These are phyloP conservation scores for Monilinia aucupariae DNA, from an alignment of 2,329 filamentous ascomycete species.

Conservation along the genomic window DNA sequence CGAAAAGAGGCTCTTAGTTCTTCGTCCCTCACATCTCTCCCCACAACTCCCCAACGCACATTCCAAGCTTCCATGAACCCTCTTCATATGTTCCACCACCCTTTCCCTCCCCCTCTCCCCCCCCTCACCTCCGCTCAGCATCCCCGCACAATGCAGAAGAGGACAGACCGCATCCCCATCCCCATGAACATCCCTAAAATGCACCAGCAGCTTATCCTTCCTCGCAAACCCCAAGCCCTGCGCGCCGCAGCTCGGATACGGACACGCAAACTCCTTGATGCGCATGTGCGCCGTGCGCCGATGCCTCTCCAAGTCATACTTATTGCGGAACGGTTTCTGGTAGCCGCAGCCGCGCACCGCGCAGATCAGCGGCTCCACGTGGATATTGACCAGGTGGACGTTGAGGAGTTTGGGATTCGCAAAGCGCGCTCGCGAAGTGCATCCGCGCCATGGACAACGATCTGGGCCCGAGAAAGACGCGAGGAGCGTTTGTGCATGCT, in stretches of 20 bases:
- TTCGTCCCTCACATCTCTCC: no score
- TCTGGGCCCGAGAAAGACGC: background rate
- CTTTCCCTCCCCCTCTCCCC: no score
- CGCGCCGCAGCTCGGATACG: no score
- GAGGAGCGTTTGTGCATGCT: no score
- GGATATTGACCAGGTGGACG: constrained; percentile 5
- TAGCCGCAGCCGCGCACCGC: background rate
- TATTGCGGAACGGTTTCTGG: constrained; percentile 14
- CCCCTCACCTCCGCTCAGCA: no score
- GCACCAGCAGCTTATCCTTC: constrained; percentile 8
- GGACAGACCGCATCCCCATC: background rate
- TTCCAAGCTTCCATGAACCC: constrained; percentile 2
- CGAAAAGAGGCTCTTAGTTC: background rate
- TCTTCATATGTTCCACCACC: constrained; percentile 5
- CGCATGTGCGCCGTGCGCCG: background rate
- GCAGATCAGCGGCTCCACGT: background rate
- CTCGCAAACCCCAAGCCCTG: background rate
- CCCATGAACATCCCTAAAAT: background rate
- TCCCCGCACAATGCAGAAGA: background rate
- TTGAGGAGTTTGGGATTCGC: background rate
- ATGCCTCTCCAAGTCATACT: constrained; percentile 11
- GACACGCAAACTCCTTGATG: no score
- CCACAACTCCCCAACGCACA: constrained; percentile 1
- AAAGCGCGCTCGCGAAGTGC: constrained; percentile 4
- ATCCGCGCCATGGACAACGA: background rate